phyloP scores from a whole-genome alignment of 2,329 filamentous ascomycete species.

The Colletotrichum falcatum region DNA sequence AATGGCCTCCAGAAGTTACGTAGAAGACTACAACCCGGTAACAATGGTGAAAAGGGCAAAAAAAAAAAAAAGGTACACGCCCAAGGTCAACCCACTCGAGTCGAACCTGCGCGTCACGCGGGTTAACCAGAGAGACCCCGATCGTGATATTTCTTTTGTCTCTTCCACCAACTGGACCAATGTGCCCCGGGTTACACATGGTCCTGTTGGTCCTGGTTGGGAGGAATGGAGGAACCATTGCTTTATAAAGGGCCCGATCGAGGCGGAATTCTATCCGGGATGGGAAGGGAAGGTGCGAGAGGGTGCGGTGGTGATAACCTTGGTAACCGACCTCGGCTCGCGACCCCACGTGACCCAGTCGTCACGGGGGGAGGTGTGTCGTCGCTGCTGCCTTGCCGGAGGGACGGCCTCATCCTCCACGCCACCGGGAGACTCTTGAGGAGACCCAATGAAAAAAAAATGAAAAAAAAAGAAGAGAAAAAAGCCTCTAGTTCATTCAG shows the following conservation, averaged over 20 bases:
- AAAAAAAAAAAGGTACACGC: constrained; percentile 13
- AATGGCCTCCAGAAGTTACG: too few species aligned
- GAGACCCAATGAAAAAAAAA: neutral
- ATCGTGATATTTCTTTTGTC: constrained; percentile 16
- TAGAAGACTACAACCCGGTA: neutral
- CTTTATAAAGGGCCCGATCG: neutral
- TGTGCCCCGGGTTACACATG: neutral
- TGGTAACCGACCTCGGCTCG: neutral
- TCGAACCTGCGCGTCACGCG: constrained; percentile 22
- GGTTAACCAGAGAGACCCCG: constrained; percentile 16
- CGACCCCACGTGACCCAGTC: neutral
- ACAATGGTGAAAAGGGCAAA: neutral
- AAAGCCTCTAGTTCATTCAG: neutral
- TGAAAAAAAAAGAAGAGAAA: neutral
- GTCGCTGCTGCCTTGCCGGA: constrained; percentile 1
- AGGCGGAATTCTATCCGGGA: neutral
- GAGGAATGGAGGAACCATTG: neutral
- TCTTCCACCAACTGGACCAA: constrained; percentile 12
- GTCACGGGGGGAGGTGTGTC: neutral
- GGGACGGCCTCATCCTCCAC: neutral
- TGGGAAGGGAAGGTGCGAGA: neutral
- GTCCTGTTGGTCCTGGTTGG: neutral
- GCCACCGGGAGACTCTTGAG: neutral
- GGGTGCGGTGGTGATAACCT: neutral
- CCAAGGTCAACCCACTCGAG: neutral